Base-by-base conservation (phyloP, 1,139 yeast species). In the Suhomyces wounanorum region DNA sequence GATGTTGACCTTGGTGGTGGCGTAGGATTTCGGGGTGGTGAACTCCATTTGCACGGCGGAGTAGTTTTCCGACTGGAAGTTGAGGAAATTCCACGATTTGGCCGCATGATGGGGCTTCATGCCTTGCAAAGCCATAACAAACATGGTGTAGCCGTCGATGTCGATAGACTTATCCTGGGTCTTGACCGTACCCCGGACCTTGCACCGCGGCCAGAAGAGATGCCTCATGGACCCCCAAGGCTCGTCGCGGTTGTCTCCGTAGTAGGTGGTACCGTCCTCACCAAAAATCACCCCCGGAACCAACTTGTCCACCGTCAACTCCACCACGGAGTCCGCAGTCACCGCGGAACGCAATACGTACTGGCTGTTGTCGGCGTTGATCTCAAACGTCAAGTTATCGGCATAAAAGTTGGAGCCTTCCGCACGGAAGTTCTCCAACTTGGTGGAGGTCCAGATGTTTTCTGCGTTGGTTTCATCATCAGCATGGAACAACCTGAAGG, bases 101-200 rank as follows among this genome's bases (percentile, higher is more conserved):
- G 99, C 99, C 35, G 97, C 97, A 70, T 94, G 99, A 69, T 94
- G 98, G 13, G 99, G 99, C 71, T 94, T 94, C 98, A 94, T 92
- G 55, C 98, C 98, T 75, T 94, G 99, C 60, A 91, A 73, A n/a
- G 99, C 99, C 96, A 89, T 87, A 46, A 94, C 96, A 67, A 85
- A 91, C 96, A 92, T 87, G 51, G 90, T 83, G 51, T 63, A 73
- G 42, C 89, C 90, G 37, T 80, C 75, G 49, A 83, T 68, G 21
- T 70, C 70, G 50, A 63, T 53, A 52, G 62, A 59, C 50, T 61
- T 59, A 18, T 58, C 48, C 35, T 65, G 64, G 45, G 70, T 67
- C 54, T 68, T 70, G 54, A 94, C 72, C 30, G 82, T 75, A 60
- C 99, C 99, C 21, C 63, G 64, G 43, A 84, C 87, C 14, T 70